Conservation (phyloP, 2,329 filamentous ascomycete genomes). For the Botryotinia calthae region DNA sequence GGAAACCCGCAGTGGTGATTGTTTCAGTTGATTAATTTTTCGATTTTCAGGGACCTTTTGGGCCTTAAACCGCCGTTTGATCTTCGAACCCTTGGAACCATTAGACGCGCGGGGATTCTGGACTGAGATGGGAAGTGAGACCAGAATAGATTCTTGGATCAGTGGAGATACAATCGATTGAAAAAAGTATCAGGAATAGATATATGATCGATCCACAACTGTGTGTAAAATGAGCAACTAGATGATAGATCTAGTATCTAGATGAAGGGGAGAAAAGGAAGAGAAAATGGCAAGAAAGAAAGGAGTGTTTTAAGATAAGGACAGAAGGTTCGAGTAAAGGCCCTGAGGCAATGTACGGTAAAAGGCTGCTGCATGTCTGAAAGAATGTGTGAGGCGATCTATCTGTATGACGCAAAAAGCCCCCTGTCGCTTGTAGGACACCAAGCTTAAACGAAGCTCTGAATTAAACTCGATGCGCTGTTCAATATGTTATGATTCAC, state of each 20-base stretch:
- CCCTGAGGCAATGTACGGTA: background rate
- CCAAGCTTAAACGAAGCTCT: background rate
- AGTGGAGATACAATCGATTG: slow-evolving; percentile 9
- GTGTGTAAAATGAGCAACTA: slow-evolving; percentile 14
- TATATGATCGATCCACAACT: slow-evolving; percentile 4
- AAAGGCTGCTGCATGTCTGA: slow-evolving; percentile 11
- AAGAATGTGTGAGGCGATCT: background rate
- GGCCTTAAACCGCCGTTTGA: slow-evolving; percentile 6
- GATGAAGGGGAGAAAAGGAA: background rate
- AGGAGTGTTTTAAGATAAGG: slow-evolving; percentile 15
- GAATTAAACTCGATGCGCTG: slow-evolving; percentile 8
- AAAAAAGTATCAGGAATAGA: background rate
- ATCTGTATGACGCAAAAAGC: slow-evolving; percentile 5
- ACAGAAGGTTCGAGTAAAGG: slow-evolving; percentile 3
- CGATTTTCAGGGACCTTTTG: background rate
- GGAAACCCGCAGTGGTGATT: slow-evolving; percentile 3
- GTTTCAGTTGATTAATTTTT: background rate
- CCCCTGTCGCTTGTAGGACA: slow-evolving; percentile 9
- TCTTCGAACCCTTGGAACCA: background rate
- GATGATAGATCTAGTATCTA: slow-evolving; percentile 8
- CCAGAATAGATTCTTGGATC: background rate
- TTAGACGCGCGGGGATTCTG: slow-evolving; percentile 4
- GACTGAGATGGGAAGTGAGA: background rate
- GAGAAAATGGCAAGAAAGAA: background rate
- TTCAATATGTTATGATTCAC: slow-evolving; percentile 5